Evolutionary conservation across 805 yeast species (phyloP).

Genomic region (Wickerhamomyces chambardii): DNA sequence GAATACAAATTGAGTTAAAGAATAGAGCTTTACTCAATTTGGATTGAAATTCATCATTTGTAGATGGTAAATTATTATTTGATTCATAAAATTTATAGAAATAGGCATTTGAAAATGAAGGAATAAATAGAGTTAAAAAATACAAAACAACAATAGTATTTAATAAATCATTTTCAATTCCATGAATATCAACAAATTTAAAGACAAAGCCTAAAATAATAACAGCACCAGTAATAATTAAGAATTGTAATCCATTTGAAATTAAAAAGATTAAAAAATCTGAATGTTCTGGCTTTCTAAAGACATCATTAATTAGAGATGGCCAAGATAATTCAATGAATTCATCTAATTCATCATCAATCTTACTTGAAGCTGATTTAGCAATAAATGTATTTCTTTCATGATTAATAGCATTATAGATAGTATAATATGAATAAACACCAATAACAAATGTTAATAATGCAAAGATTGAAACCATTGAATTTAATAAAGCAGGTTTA

Average conservation of each 20-base stretch:
- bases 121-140: conserved; percentile 9
- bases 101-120: conserved; percentile 9
- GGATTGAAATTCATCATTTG: conserved; percentile 1
- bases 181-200: conserved; percentile 8
- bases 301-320: conserved; percentile 14
- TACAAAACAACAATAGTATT: conserved; percentile 2
- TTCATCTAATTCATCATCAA: conserved; percentile 8
- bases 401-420: conserved; percentile 5
- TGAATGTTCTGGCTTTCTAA: conserved; percentile 10
- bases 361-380: not conserved
- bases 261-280: conserved; percentile 7
- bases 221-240: conserved; percentile 4
- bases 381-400: conserved; percentile 10
- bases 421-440: conserved; percentile 8
- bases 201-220: conserved; percentile 1
- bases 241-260: conserved; percentile 12
- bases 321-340: conserved; percentile 18
- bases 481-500: conserved; percentile 12
- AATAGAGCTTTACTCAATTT: conserved; percentile 1
- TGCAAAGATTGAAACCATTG: conserved; percentile 11
- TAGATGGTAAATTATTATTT: not conserved
- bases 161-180: conserved; percentile 5
- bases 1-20: conserved; percentile 13
- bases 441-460: conserved; percentile 9
- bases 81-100: conserved; percentile 11